Base-by-base conservation (phyloP, 495 filamentous ascomycete genomes). In the Daldinia decipiens region DNA sequence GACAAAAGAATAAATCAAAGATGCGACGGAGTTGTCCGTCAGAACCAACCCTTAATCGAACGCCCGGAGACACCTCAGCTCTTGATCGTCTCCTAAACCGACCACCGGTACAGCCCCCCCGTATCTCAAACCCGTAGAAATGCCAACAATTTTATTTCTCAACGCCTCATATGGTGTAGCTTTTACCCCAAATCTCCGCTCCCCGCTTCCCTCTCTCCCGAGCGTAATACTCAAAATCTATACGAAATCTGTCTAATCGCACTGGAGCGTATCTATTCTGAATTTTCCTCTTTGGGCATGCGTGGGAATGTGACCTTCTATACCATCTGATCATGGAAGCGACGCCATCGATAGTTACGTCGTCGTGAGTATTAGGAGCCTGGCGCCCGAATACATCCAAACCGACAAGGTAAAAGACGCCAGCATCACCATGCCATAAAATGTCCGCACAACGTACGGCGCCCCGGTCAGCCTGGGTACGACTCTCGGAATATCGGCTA, bases 11-110 rank as follows among this genome's bases (percentile, higher is more conserved):
- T 15, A 57, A 70, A 36, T 54, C 34, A 63, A 50, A 65, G 56
- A 53, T 52, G 27, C 15, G 43, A 47, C 43, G 19, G 43, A 21
- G 43, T 24, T 12, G 19, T 60, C 15, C 29, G 43, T 59, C 62
- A 2, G 32, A 47, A 36, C 24, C 27, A 58, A 68, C 59, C 65
- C 70, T 59, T 58, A 72, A 60, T 29, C 59, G 47, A 79, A 82
- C 77, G 71, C 79, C 80, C 50, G 73, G 80, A 84, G 82, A 85
- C 81, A 50, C 67, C 71, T 84, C 83, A 85, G 83, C 83, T 79
- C 83, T 85, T 85, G 83, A 84, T 70, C 61, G 79, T 79, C 80
- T 80, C 81, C 74, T 54, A 55, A 67, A 56, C 71, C 61, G 26
- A 59, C 60, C 59, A 6, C 21, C 40, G 24, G 31, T 60, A 40